Base-by-base conservation (phyloP, 805 yeast species). In the Starmerella khaoyaiensis region DNA sequence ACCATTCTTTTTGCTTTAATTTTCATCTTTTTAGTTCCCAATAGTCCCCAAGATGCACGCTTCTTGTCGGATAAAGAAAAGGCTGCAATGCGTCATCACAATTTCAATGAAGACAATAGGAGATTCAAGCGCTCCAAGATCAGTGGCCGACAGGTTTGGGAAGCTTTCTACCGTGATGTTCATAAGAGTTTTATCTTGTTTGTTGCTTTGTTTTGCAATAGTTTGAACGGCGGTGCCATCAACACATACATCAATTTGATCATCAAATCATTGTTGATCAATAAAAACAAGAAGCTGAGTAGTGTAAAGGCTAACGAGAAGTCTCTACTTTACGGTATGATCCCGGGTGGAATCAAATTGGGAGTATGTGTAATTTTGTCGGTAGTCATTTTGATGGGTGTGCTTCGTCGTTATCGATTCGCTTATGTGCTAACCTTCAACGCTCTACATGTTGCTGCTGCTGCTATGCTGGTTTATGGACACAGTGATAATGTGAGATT, bases 21-120 rank as follows among this genome's bases (percentile, higher is more conserved):
- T 9, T 61, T 72, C 41, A 54, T 55, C 30, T 45, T 70, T 37
- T 70, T 69, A 53, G 50, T 77, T 33, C 80, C 81, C n/a, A 74
- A 71, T 45, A 54, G 60, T 23, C 81, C 82, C 28, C 58, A 61
- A 15, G 39, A 47, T 11, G 58, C 58, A 6, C 36, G 49, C 45
- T 55, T 51, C 47, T 58, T 55, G 31, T 50, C 41, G 11, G 65
- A 61, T 14, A 62, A 63, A 39, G 79, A 71, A 50, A 65, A 60
- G 47, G 47, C 56, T 53, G 64, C 74, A 46, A 71, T 69, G 43
- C 67, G 74, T 46, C 48, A 46, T 16, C 72, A 68, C 56, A 70
- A 66, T 47, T 75, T 67, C 45, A n/a, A n/a, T n/a, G n/a, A n/a
- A n/a, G 81, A 79, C 33, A 67, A 68, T 51, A 76, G 77, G 39